A percentile compares a stretch with the other conserved stretches of the same genome.
phyloP scores from a whole-genome alignment of 305 asterid genomes.

The Caryopteris hybrid region DNA sequence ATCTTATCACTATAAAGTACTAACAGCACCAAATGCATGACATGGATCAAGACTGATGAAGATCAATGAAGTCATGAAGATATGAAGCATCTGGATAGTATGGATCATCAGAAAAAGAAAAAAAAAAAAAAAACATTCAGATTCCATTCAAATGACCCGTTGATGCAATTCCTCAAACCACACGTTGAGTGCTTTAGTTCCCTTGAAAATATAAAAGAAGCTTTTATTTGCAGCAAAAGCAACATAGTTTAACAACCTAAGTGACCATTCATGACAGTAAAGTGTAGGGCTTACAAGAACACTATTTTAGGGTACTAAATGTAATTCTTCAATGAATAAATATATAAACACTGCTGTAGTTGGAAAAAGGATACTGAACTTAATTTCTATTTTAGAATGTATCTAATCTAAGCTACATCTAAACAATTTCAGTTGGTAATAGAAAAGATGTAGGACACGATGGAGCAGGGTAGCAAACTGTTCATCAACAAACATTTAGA shows the following conservation, averaged over 20 bases:
- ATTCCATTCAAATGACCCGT: neutral
- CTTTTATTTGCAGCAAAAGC: neutral
- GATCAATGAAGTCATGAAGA: neutral
- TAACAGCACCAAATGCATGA: neutral
- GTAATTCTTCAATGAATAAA: neutral
- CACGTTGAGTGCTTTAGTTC: neutral
- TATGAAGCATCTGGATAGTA: neutral
- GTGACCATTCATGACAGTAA: neutral
- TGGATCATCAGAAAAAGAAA: neutral
- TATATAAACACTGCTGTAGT: neutral
- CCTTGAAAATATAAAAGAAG: neutral
- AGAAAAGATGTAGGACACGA: neutral
- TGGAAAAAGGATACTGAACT: neutral
- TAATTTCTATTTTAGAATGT: neutral
- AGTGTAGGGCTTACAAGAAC: neutral
- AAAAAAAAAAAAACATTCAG: neutral
- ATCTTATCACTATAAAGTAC: neutral
- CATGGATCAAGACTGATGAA: neutral
- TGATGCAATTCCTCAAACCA: neutral
- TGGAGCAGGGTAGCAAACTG: neutral
- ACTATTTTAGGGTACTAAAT: constrained; percentile 1
- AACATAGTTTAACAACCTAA: neutral
- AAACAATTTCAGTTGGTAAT: neutral
- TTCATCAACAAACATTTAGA: neutral
- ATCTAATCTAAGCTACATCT: neutral